Conservation (phyloP, 768 basidiomycete species). For the Antrodiella citrinella region DNA sequence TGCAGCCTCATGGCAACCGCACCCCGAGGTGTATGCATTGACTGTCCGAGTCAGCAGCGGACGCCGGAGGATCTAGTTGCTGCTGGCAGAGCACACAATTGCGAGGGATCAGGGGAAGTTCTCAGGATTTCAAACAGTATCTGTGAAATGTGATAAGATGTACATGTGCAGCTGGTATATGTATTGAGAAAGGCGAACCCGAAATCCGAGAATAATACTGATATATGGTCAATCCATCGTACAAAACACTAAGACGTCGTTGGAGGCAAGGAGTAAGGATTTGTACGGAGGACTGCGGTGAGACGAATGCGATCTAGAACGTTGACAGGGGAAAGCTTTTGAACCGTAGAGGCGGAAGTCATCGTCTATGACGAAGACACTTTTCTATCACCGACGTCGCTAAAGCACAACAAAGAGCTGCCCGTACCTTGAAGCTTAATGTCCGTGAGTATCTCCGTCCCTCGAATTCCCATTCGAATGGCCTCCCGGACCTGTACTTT, state of each 20-base stretch:
- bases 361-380: not conserved
- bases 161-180: not conserved
- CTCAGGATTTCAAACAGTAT: not conserved
- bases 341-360: too few species aligned
- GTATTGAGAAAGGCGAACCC: not conserved
- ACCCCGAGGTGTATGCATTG: not conserved
- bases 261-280: not conserved
- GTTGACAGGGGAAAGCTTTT: not conserved
- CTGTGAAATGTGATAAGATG: not conserved
- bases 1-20: not conserved
- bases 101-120: too few species aligned
- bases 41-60: not conserved
- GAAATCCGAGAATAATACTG: not conserved
- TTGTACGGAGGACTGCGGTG: not conserved
- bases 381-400: not conserved
- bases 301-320: not conserved
- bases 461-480: slow-evolving; percentile 6
- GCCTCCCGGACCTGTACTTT: slow-evolving; percentile 14
- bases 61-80: too few species aligned
- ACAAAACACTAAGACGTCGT: slow-evolving; percentile 1
- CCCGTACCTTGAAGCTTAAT: not conserved
- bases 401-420: not conserved
- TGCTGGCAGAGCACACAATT: too few species aligned
- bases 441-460: slow-evolving; percentile 9
- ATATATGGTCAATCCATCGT: slow-evolving; percentile 1